Conservation (phyloP, 176 grass and related monocot species). For the Lolium rigidum region DNA sequence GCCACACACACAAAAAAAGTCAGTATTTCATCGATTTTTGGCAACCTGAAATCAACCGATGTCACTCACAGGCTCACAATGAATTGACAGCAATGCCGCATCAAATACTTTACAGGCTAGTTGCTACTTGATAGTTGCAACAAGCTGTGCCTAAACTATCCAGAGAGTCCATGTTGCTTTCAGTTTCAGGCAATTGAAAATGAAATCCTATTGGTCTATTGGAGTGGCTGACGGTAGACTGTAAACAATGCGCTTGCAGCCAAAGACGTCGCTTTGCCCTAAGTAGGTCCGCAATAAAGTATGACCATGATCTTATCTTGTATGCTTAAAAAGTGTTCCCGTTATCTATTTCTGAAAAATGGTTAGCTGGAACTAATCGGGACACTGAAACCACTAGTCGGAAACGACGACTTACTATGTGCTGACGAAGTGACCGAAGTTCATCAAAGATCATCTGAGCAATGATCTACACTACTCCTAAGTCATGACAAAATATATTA, state of each 20-base stretch:
- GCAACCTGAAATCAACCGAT: slow-evolving; percentile 44
- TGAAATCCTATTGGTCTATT: slow-evolving; percentile 19
- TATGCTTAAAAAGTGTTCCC: slow-evolving; percentile 44
- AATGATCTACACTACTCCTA: neutral
- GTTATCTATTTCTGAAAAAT: slow-evolving; percentile 37
- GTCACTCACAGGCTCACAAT: slow-evolving; percentile 25
- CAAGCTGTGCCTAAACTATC: slow-evolving; percentile 34
- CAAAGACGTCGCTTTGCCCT: slow-evolving; percentile 41
- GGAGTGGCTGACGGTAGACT: slow-evolving; percentile 31
- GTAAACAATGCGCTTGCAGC: slow-evolving; percentile 15
- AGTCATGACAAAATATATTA: neutral
- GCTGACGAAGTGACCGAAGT: neutral
- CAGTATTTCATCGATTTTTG: slow-evolving; percentile 37
- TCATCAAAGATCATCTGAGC: slow-evolving; percentile 9
- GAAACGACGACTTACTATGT: slow-evolving; percentile 1
- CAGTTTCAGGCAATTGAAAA: slow-evolving; percentile 41
- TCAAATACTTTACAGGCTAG: slow-evolving; percentile 36
- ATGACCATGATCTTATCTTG: slow-evolving; percentile 57
- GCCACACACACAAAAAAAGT: slow-evolving; percentile 39
- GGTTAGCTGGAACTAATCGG: slow-evolving; percentile 24
- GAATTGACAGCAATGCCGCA: slow-evolving; percentile 26
- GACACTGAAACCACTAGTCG: slow-evolving; percentile 42
- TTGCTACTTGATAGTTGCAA: slow-evolving; percentile 20
- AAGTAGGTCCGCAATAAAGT: slow-evolving; percentile 46
- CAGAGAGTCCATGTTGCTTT: slow-evolving; percentile 36